These are phyloP conservation scores for Arctium lappa DNA, from an alignment of 129 eudicot genomes.

Conservation along the genomic window DNA sequence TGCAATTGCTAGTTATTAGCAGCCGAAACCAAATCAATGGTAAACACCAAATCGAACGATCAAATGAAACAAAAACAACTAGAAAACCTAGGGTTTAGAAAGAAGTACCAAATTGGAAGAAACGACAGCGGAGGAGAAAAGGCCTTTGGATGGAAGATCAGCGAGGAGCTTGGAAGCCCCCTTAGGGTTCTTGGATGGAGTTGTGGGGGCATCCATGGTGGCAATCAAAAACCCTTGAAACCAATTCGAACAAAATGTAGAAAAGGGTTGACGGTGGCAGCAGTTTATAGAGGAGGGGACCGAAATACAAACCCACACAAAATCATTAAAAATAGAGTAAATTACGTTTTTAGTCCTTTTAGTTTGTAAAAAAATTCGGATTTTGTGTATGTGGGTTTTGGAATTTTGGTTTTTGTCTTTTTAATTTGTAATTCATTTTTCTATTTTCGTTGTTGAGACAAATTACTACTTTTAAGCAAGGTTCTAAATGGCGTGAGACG, in stretches of 20 bases:
- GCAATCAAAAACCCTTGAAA: background rate
- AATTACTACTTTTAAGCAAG: no score
- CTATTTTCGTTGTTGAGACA: no score
- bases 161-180: conserved; percentile 46
- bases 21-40: background rate
- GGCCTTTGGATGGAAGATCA: conserved; percentile 73
- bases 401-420: no score
- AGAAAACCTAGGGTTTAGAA: conserved; percentile 15
- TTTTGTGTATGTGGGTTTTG: no score
- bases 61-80: background rate
- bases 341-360: no score
- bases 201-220: conserved; percentile 36
- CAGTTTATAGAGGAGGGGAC: background rate
- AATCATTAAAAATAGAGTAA: background rate
- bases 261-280: background rate
- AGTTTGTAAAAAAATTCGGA: no score
- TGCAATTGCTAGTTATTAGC: background rate
- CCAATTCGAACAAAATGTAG: background rate
- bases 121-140: conserved; percentile 53
- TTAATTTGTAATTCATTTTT: no score
- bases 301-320: background rate
- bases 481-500: no score
- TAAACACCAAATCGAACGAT: background rate
- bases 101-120: conserved; percentile 50
- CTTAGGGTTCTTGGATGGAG: conserved; percentile 26